phyloP scores from a whole-genome alignment of 2,329 filamentous ascomycete genomes.

The Botrytis aclada region DNA sequence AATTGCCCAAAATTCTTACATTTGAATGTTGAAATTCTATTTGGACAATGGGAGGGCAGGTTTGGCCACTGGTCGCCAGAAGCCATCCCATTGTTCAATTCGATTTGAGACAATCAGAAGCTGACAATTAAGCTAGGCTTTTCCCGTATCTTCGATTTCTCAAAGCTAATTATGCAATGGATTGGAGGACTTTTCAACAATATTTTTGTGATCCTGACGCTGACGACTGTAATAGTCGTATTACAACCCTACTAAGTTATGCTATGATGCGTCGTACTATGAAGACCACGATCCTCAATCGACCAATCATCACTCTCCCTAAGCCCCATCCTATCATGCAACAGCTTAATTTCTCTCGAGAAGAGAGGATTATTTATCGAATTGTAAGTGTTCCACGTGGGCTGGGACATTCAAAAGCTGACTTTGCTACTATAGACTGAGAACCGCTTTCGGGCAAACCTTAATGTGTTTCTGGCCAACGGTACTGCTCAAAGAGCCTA shows the following conservation, averaged over 20 bases:
- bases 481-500: slow-evolving; percentile 29
- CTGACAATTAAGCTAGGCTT: slow-evolving; percentile 26
- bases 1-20: not conserved
- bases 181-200: slow-evolving; percentile 32
- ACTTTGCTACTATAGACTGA: slow-evolving; percentile 39
- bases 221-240: slow-evolving; percentile 26
- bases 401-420: slow-evolving; percentile 18
- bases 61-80: not conserved
- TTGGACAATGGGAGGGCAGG: not conserved
- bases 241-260: slow-evolving; percentile 30
- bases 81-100: not conserved
- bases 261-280: slow-evolving; percentile 57
- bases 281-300: slow-evolving; percentile 49
- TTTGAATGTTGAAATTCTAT: not conserved
- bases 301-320: slow-evolving; percentile 53
- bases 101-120: slow-evolving; percentile 3
- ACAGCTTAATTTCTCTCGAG: slow-evolving; percentile 47
- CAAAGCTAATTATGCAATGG: slow-evolving; percentile 32
- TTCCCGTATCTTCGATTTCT: slow-evolving; percentile 38
- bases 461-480: slow-evolving; percentile 31
- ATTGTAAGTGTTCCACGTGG: slow-evolving; percentile 46
- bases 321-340: slow-evolving; percentile 44
- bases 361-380: slow-evolving; percentile 53
- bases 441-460: slow-evolving; percentile 32
- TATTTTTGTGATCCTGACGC: slow-evolving; percentile 35